Evolutionary conservation across 371 early-diverging fungal species (phyloP).

Genomic region (Nematocida ausubeli): DNA sequence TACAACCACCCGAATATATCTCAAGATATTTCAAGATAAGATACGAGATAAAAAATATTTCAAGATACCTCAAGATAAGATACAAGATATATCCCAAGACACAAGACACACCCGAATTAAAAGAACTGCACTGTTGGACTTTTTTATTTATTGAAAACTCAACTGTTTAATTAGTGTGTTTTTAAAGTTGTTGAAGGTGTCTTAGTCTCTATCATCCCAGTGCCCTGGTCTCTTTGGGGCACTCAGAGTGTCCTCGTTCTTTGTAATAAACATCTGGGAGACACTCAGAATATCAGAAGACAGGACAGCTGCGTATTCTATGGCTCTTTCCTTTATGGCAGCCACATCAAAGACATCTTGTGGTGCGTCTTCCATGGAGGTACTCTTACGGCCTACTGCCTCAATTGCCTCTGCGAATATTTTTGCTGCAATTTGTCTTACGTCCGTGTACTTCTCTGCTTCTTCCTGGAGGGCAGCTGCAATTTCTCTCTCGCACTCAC

Average conservation of each 20-base stretch:
- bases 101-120: no score
- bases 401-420: slow-evolving; percentile 26
- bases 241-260: slow-evolving; percentile 53
- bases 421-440: slow-evolving; percentile 26
- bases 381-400: slow-evolving; percentile 17
- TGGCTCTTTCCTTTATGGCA: slow-evolving; percentile 57
- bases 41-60: no score
- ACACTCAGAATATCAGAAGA: slow-evolving; percentile 60
- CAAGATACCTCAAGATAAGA: no score
- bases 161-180: no score
- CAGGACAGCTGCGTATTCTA: slow-evolving; percentile 64
- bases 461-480: background rate
- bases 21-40: no score
- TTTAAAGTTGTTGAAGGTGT: no score
- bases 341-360: slow-evolving; percentile 56
- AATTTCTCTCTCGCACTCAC: slow-evolving; percentile 37
- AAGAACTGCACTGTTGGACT: background rate
- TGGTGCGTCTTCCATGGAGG: slow-evolving; percentile 25
- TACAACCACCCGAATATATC: no score
- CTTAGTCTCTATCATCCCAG: slow-evolving; percentile 49
- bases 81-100: no score
- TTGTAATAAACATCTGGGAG: slow-evolving; percentile 67
- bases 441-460: slow-evolving; percentile 37
- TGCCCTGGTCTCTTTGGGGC: slow-evolving; percentile 51
- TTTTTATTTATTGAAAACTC: background rate